Conservation (phyloP, 768 basidiomycete species). For the Pulveroboletus ravenelii region DNA sequence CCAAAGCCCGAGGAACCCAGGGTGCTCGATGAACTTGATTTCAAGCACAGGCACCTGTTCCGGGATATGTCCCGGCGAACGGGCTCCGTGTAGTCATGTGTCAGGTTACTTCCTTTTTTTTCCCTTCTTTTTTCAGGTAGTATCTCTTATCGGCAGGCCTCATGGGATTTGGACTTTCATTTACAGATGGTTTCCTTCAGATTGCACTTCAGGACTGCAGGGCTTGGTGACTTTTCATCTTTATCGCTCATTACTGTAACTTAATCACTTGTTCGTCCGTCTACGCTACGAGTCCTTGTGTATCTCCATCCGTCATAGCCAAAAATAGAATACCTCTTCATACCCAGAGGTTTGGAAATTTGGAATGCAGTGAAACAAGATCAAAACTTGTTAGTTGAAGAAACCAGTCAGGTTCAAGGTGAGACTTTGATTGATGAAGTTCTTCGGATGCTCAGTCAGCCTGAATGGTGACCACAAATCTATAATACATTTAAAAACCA, state of each 20-base stretch:
- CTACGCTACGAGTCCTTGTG: neutral
- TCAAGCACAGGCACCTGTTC: neutral
- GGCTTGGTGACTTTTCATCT: neutral
- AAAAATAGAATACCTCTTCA: no score
- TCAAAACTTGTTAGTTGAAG: no score
- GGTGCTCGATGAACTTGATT: neutral
- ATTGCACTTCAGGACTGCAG: neutral
- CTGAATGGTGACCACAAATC: neutral
- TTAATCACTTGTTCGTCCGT: neutral
- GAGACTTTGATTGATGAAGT: neutral
- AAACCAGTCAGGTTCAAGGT: no score
- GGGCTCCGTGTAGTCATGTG: neutral
- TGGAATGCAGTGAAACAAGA: no score
- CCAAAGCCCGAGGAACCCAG: neutral
- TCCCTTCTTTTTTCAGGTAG: neutral
- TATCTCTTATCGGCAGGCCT: neutral
- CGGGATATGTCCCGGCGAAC: neutral
- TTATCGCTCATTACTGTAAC: conserved; percentile 3
- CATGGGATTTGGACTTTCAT: conserved; percentile 1
- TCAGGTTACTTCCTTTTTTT: no score
- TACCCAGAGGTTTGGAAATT: no score
- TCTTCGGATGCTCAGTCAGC: neutral
- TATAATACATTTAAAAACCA: neutral
- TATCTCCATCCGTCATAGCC: neutral
- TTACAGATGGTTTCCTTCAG: neutral